phyloP scores from a whole-genome alignment of 1,284 basidiomycete species.

The Bondarzewia mesenterica region DNA sequence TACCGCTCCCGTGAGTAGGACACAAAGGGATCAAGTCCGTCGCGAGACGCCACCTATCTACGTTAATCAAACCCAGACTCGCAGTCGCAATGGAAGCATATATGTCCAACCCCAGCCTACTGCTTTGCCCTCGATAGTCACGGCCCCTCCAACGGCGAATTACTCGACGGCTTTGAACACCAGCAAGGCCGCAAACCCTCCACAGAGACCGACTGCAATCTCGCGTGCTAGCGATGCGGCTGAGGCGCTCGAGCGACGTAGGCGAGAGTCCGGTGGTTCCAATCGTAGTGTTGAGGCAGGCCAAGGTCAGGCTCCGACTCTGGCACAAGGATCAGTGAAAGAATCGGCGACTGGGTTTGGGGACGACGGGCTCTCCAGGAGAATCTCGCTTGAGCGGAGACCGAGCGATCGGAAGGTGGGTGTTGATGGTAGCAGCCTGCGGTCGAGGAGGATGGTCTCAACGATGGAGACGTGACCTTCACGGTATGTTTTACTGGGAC shows the following conservation, averaged over 20 bases:
- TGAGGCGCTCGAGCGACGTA: constrained; percentile 11
- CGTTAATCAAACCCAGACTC: neutral
- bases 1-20: too few species aligned
- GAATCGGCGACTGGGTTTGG: constrained; percentile 4
- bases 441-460: neutral
- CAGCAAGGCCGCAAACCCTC: constrained; percentile 3
- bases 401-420: neutral
- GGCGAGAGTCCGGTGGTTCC: constrained; percentile 8
- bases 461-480: neutral
- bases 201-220: constrained; percentile 7
- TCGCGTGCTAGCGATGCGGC: constrained; percentile 14
- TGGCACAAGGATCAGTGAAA: constrained; percentile 4
- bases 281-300: constrained; percentile 1
- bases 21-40: too few species aligned
- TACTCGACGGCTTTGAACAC: neutral
- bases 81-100: neutral
- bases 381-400: constrained; percentile 6
- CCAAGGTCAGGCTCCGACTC: neutral
- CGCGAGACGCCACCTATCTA: neutral
- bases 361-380: constrained; percentile 6
- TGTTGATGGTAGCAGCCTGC: neutral
- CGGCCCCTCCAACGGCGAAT: neutral
- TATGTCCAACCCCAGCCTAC: neutral
- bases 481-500: neutral
- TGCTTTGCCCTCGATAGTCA: neutral